phyloP scores from a whole-genome alignment of 2,329 filamentous ascomycete genomes.

The Fusarium sp. region DNA sequence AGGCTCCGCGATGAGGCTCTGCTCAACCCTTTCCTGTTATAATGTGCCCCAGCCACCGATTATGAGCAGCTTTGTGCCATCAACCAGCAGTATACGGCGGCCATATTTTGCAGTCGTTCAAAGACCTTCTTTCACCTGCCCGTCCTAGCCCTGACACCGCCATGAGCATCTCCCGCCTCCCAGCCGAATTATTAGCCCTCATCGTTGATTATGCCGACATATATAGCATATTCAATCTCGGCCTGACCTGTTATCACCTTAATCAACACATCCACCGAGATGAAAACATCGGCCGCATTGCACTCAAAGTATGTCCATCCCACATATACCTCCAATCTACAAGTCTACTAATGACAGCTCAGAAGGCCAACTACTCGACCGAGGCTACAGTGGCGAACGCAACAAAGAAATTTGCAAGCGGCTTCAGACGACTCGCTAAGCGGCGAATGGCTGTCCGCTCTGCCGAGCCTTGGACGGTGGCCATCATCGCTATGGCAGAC shows the following conservation, averaged over 20 bases:
- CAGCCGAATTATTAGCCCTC: constrained; percentile 61
- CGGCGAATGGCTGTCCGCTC: constrained; percentile 69
- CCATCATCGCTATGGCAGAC: constrained; percentile 69
- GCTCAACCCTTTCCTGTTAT: not conserved
- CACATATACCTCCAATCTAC: not conserved
- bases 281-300: constrained; percentile 65
- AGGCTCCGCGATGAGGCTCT: not conserved
- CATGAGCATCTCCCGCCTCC: constrained; percentile 57
- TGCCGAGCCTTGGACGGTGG: constrained; percentile 72
- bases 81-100: not conserved
- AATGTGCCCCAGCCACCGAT: not conserved
- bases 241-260: constrained; percentile 64
- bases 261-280: constrained; percentile 60
- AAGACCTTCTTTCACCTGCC: not conserved
- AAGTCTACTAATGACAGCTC: constrained; percentile 30
- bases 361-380: constrained; percentile 35
- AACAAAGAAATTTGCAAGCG: constrained; percentile 35
- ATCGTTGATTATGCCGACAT: constrained; percentile 67
- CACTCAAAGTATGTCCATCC: constrained; percentile 64
- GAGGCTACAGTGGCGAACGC: constrained; percentile 39
- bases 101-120: not conserved
- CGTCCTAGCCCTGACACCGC: constrained; percentile 48
- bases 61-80: not conserved
- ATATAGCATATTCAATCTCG: constrained; percentile 68
- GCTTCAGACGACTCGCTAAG: constrained; percentile 68